Evolutionary conservation across 306 rosid genomes (phyloP).

Genomic region (Ceratonia siliqua): DNA sequence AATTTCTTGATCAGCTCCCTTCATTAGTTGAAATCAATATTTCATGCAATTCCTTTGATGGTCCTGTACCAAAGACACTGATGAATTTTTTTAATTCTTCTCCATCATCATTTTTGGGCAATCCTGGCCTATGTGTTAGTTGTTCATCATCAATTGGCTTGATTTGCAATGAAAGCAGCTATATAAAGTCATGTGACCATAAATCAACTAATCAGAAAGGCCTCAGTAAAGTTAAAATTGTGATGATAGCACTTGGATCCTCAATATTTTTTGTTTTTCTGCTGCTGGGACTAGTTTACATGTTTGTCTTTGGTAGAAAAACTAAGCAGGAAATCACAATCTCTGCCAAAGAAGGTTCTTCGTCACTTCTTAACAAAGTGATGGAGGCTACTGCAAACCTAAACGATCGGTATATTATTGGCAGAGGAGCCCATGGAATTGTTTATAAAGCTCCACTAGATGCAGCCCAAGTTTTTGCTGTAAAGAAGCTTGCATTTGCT

Average conservation of each 20-base stretch:
- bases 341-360: slow-evolving; percentile 43
- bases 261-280: slow-evolving; percentile 40
- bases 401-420: slow-evolving; percentile 59
- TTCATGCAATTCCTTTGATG: slow-evolving; percentile 68
- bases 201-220: slow-evolving; percentile 39
- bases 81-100: slow-evolving; percentile 48
- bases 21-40: slow-evolving; percentile 56
- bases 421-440: slow-evolving; percentile 90
- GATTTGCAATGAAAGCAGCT: slow-evolving; percentile 38
- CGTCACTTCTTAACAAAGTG: slow-evolving; percentile 52
- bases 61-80: slow-evolving; percentile 59
- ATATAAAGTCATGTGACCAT: slow-evolving; percentile 51
- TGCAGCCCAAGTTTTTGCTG: slow-evolving; percentile 55
- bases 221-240: slow-evolving; percentile 42
- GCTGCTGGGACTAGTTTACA: slow-evolving; percentile 46
- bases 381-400: slow-evolving; percentile 70
- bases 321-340: slow-evolving; percentile 36
- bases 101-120: slow-evolving; percentile 55
- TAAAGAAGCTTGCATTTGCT: slow-evolving; percentile 62
- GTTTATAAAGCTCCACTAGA: slow-evolving; percentile 67
- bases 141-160: slow-evolving; percentile 43
- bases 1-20: slow-evolving; percentile 44
- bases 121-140: slow-evolving; percentile 61
- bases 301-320: slow-evolving; percentile 33
- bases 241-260: slow-evolving; percentile 63